Conservation (phyloP, 352 stramenopile species). For the Phytophthora cryptogea region DNA sequence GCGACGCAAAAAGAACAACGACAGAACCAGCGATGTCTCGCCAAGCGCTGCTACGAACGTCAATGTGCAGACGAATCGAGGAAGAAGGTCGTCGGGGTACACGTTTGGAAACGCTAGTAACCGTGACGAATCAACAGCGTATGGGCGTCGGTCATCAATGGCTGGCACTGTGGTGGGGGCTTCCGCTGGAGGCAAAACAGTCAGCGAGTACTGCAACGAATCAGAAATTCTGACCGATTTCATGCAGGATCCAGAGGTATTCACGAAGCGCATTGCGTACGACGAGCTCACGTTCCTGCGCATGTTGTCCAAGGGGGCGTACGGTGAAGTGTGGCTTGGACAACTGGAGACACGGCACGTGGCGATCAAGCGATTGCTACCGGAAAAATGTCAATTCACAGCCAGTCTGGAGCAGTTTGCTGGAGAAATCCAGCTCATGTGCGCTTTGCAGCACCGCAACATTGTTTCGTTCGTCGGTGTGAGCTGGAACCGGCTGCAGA, state of each 20-base stretch:
- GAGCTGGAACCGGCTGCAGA: constrained; percentile 67
- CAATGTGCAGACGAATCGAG: constrained; percentile 24
- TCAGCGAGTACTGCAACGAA: constrained; percentile 67
- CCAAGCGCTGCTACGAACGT: constrained; percentile 26
- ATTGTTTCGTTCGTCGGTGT: constrained; percentile 78
- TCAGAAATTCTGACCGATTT: constrained; percentile 59
- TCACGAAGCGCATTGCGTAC: constrained; percentile 60
- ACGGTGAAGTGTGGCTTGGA: constrained; percentile 73
- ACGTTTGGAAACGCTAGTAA: constrained; percentile 36
- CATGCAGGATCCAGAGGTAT: constrained; percentile 51
- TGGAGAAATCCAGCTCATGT: constrained; percentile 76
- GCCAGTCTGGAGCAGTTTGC: constrained; percentile 67
- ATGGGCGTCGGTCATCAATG: constrained; percentile 34
- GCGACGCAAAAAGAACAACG: constrained; percentile 17
- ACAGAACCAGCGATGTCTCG: constrained; percentile 26
- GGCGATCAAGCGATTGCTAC: constrained; percentile 73
- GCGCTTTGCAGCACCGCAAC: constrained; percentile 70
- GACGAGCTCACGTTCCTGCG: constrained; percentile 72
- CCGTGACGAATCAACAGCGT: constrained; percentile 21
- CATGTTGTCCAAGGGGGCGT: constrained; percentile 69
- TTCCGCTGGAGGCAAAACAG: constrained; percentile 40
- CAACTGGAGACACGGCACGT: constrained; percentile 72
- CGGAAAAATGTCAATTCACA: constrained; percentile 58
- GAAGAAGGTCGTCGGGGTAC: constrained; percentile 37
- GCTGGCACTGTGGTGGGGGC: constrained; percentile 31